Base-by-base conservation (phyloP, 2,329 filamentous ascomycete species). In the Aspergillus terreus region DNA sequence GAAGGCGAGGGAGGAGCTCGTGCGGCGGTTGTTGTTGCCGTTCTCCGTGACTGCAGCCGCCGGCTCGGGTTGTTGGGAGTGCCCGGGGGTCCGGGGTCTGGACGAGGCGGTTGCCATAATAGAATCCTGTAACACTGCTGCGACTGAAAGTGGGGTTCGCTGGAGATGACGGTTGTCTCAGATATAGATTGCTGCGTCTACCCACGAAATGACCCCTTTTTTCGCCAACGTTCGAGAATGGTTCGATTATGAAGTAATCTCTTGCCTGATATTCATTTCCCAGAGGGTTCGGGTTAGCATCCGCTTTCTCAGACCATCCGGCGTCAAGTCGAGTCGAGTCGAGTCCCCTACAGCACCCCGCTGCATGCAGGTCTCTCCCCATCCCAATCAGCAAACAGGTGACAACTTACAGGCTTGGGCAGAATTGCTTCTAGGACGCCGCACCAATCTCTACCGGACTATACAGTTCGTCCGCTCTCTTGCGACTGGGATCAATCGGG, bases 1-100 rank as follows among this genome's bases (percentile, higher is more conserved):
- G 65, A 88, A 80, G 27, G 78, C 78, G 52, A 82, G 71, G 47
- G 77, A 79, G 41, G 60, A 60, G 21, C 78, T 73, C 54, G 77
- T 74, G 60, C 77, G 76, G 50, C 68, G 52, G 42, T 58, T 59
- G 46, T 57, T 51, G 50, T 66, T 64, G 36, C 59, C 58, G 55
- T 69, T 72, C 52, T 73, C 71, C 42, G 65, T 62, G 45, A 70
- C 62, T 49, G 67, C 59, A 58, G 65, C 62, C 58, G 68, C 61
- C 55, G 58, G 66, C 48, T 71, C 68, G 44, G 59, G 44, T 58
- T 68, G 65, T 49, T 63, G 60, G 46, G 48, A 57, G 23, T 61
- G 62, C 52, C 63, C 65, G 15, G 70, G 70, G 44, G 68, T 71
- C 59, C 68, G 65, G 41, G 71, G 70, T 59, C 69, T 59, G 51